These are phyloP conservation scores for Helotiales sp. DNA, from an alignment of 2,329 filamentous ascomycete species.

Conservation along the genomic window DNA sequence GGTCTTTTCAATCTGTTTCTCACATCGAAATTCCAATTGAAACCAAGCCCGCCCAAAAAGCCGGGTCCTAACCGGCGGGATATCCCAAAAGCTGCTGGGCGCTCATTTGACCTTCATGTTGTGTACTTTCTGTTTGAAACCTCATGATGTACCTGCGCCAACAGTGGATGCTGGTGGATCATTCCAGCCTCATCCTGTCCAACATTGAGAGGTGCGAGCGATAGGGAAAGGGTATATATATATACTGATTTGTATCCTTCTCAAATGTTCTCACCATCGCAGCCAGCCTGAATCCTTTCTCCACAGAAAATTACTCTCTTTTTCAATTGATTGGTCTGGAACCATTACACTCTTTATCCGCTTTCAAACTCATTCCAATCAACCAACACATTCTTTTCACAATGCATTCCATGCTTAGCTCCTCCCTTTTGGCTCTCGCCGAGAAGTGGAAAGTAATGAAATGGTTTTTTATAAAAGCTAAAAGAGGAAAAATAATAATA, in stretches of 20 bases:
- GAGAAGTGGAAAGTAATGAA: too few relatives aligned
- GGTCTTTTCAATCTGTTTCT: not conserved
- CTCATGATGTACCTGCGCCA: not conserved
- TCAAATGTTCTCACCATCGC: not conserved
- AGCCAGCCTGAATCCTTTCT: constrained; percentile 5
- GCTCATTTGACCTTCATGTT: not conserved
- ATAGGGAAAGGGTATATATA: not conserved
- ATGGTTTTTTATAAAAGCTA: too few relatives aligned
- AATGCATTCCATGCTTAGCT: not conserved
- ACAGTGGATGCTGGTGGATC: not conserved
- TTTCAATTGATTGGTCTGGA: constrained; percentile 6
- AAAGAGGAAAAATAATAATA: too few relatives aligned
- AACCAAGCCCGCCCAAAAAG: not conserved
- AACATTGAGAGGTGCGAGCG: not conserved
- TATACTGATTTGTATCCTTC: not conserved
- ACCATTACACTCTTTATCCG: constrained; percentile 2
- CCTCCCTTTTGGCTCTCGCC: not conserved
- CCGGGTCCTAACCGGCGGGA: not conserved
- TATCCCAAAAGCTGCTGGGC: not conserved
- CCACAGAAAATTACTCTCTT: constrained; percentile 1
- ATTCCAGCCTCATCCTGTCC: not conserved
- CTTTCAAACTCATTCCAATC: not conserved
- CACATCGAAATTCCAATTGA: not conserved
- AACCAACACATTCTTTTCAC: not conserved
- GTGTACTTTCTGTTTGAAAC: not conserved